These are phyloP conservation scores for Krasilnikovozyma curviuscula DNA, from an alignment of 768 basidiomycete genomes.

Conservation along the genomic window DNA sequence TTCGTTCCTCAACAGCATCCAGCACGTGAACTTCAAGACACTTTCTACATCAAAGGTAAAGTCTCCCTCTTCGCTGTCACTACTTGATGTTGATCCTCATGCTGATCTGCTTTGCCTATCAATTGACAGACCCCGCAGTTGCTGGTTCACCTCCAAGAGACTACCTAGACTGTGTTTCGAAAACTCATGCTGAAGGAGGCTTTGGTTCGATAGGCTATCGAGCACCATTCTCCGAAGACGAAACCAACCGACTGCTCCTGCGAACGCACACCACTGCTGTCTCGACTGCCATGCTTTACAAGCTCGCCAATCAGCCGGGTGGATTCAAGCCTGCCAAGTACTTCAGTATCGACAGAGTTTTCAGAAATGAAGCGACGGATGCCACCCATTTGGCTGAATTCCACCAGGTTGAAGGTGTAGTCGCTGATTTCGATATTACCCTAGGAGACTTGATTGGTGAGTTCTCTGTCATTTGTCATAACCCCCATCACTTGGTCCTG, in stretches of 20 bases:
- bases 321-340: constrained; percentile 38
- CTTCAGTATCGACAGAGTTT: constrained; percentile 95
- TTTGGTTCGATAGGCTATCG: constrained; percentile 91
- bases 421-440: constrained; percentile 80
- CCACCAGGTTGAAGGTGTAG: constrained; percentile 99
- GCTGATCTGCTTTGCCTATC: background rate
- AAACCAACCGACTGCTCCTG: constrained; percentile 76
- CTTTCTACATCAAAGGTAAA: constrained; percentile 86
- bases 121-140: constrained; percentile 46
- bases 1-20: constrained; percentile 99
- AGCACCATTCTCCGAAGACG: constrained; percentile 83
- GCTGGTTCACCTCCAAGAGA: constrained; percentile 55
- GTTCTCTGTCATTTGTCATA: constrained; percentile 13
- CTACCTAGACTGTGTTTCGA: constrained; percentile 69
- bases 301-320: constrained; percentile 57
- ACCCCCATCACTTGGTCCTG: background rate
- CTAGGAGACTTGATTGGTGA: constrained; percentile 85
- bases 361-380: constrained; percentile 96
- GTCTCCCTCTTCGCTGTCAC: background rate
- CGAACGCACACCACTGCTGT: constrained; percentile 95
- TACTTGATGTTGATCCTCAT: background rate
- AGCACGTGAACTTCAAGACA: constrained; percentile 90
- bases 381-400: constrained; percentile 97
- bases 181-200: constrained; percentile 59
- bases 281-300: constrained; percentile 81